These are phyloP conservation scores for Cadophora gregata DNA, from an alignment of 2,329 filamentous ascomycete species.

Conservation along the genomic window DNA sequence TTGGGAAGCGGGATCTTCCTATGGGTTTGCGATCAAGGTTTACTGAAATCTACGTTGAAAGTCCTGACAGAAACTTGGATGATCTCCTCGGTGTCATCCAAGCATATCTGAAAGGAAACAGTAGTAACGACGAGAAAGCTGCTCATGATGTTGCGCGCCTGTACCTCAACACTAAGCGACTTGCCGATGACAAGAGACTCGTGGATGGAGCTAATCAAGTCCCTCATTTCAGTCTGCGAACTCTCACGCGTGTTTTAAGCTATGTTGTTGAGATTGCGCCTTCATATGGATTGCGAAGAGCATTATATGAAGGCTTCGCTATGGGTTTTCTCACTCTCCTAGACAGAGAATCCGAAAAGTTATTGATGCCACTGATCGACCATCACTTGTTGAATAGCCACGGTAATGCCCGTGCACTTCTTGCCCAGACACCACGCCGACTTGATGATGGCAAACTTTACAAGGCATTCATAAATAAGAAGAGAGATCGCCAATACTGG, in stretches of 20 bases:
- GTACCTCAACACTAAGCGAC: conserved; percentile 84
- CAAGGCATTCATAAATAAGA: conserved; percentile 75
- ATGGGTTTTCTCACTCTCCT: conserved; percentile 97
- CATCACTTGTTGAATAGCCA: conserved; percentile 78
- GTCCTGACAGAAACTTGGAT: conserved; percentile 84
- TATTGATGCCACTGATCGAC: conserved; percentile 80
- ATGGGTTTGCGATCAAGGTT: conserved; percentile 89
- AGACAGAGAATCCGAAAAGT: conserved; percentile 78
- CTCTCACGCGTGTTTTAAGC: conserved; percentile 84
- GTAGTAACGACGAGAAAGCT: conserved; percentile 73
- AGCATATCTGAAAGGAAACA: conserved; percentile 79
- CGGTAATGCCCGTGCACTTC: conserved; percentile 71
- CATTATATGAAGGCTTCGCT: conserved; percentile 92
- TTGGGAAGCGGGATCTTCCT: conserved; percentile 93
- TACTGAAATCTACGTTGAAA: conserved; percentile 92
- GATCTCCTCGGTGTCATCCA: conserved; percentile 89
- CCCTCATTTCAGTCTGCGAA: conserved; percentile 95
- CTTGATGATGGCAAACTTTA: conserved; percentile 79
- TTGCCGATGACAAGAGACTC: conserved; percentile 81
- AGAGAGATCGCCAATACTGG: conserved; percentile 80
- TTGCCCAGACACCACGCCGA: conserved; percentile 78
- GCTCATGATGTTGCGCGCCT: conserved; percentile 83
- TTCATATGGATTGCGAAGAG: conserved; percentile 82
- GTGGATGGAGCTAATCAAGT: conserved; percentile 96
- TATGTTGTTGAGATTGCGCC: conserved; percentile 87